Evolutionary conservation across 352 stramenopile species (phyloP).

Genomic region (Globisporangium abappressorium): DNA sequence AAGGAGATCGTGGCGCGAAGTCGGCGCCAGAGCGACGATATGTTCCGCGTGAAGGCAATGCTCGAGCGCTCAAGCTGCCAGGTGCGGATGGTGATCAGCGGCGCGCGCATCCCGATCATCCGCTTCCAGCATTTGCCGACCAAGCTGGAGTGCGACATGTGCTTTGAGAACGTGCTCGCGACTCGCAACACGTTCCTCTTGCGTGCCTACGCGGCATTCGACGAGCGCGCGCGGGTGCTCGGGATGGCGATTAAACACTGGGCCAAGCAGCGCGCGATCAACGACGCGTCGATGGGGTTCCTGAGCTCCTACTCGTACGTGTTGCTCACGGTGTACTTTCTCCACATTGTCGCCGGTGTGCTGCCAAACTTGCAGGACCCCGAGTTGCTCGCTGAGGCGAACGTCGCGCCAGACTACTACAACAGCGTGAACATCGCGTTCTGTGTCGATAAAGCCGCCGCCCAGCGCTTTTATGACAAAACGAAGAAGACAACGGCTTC

Average conservation of each 20-base stretch:
- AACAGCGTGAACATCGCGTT: constrained; percentile 77
- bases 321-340: constrained; percentile 96
- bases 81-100: constrained; percentile 60
- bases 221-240: constrained; percentile 80
- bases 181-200: constrained; percentile 80
- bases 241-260: constrained; percentile 97
- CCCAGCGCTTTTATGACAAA: constrained; percentile 37
- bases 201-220: constrained; percentile 71
- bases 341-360: constrained; percentile 82
- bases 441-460: constrained; percentile 40
- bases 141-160: constrained; percentile 74
- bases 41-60: constrained; percentile 45
- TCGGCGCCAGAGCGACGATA: constrained; percentile 37
- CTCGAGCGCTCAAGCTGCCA: constrained; percentile 53
- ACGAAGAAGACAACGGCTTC: constrained; percentile 8
- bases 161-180: constrained; percentile 81
- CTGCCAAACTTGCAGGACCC: constrained; percentile 94
- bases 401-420: constrained; percentile 31
- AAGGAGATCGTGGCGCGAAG: constrained; percentile 39
- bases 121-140: constrained; percentile 58
- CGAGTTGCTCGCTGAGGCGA: constrained; percentile 36
- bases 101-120: constrained; percentile 80
- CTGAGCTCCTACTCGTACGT: constrained; percentile 99
- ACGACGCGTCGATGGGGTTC: constrained; percentile 94
- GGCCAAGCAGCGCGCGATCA: constrained; percentile 96